A percentile compares a stretch with the other conserved stretches of the same genome.
Evolutionary conservation across 495 filamentous ascomycete genomes (phyloP).

Genomic region (Penicillium canescens): DNA sequence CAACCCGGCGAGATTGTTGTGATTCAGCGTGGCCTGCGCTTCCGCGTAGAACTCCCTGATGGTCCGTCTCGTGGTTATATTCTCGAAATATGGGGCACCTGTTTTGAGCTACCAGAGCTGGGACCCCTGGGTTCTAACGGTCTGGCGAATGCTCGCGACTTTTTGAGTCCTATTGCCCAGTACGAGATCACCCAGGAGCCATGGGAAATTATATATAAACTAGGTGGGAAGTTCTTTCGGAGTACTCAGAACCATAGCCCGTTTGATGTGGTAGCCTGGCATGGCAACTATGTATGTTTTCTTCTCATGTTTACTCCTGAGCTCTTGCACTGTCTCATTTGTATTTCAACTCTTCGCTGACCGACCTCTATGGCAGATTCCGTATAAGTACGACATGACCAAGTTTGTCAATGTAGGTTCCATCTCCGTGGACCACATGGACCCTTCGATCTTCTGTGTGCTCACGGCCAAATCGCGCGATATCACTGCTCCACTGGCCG

Average conservation of each 20-base stretch:
- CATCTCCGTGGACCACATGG: slow-evolving; percentile 52
- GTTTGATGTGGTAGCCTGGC: slow-evolving; percentile 55
- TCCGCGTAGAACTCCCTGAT: slow-evolving; percentile 46
- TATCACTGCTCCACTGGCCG: slow-evolving; percentile 41
- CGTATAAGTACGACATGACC: slow-evolving; percentile 52
- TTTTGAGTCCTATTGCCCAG: slow-evolving; percentile 42
- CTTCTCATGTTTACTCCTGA: slow-evolving; percentile 3
- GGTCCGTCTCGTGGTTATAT: slow-evolving; percentile 51
- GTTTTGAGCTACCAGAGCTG: slow-evolving; percentile 50
- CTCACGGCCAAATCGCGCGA: slow-evolving; percentile 48
- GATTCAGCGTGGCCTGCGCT: slow-evolving; percentile 48
- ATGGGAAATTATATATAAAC: slow-evolving; percentile 52
- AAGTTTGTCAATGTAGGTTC: slow-evolving; percentile 53
- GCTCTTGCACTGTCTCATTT: no score
- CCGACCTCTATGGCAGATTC: no score
- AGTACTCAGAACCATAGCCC: slow-evolving; percentile 51
- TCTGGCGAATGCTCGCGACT: slow-evolving; percentile 51
- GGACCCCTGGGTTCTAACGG: slow-evolving; percentile 53
- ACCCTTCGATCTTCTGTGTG: slow-evolving; percentile 53
- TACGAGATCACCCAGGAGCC: slow-evolving; percentile 42
- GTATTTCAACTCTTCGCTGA: no score
- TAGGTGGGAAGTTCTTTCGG: slow-evolving; percentile 51
- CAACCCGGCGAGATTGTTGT: slow-evolving; percentile 51
- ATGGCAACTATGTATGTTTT: slow-evolving; percentile 47
- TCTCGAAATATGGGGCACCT: slow-evolving; percentile 48